Evolutionary conservation across 148 eudicot species (phyloP), one percentile per base, ranked within the genome.

Genomic region (Rhododendron kiyosumense): DNA sequence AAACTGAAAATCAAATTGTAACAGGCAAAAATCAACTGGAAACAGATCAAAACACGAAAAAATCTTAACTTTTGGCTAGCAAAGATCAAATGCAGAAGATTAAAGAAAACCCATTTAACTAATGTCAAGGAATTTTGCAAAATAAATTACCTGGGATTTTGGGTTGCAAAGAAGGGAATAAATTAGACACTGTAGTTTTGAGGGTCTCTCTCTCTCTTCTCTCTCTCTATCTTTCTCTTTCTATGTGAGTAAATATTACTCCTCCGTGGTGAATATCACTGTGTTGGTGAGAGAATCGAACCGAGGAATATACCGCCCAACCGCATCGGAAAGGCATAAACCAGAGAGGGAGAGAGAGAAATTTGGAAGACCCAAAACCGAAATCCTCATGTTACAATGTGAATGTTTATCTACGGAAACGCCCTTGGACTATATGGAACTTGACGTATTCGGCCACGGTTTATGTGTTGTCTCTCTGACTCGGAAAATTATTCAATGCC

Each of bases 291-390:
- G 85, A 84, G 85, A 73, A 84, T 84, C 79, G 79, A 84, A 32
- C 63, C 85, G 2, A 18, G 20, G 85, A 84, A 84, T 84, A 84
- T 84, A 73, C 85, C 78, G 18, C 36, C 65, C 36, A 67, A 81
- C 67, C 67, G 83, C 83, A 81, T 36, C 69, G 14, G 41, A 13
- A 28, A 81, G 76, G 76, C 76, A 71, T 71, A 54, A 54, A 14
- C n/a, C 30, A 51, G 67, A 52, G 67, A 81, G 45, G 17, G 65
- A 6, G 59, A 1, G 32, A 3, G 73, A 26, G 73, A 67, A 34
- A 67, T 67, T 67, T 67, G 73, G 28, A 3, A 67, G 73, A 26
- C 34, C 73, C 71, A 26, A 26, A 63, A 63, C 71, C 3, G 73
- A 67, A 67, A n/a, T 67, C 73, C 15, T 0, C 3, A 11, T 1